phyloP scores from a whole-genome alignment of 768 basidiomycete genomes.

The Suillus placidus region DNA sequence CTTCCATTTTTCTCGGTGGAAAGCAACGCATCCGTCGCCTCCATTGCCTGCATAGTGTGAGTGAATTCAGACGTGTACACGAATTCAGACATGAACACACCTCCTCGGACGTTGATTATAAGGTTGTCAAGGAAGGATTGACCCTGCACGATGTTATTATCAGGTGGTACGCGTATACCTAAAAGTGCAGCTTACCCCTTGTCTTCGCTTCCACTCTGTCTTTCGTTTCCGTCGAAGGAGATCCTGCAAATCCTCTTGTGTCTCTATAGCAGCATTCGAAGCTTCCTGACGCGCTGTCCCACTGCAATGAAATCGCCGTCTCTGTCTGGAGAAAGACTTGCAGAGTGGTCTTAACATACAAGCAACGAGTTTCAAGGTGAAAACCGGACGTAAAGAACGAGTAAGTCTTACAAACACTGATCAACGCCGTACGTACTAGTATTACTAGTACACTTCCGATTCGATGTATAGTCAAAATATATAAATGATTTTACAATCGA shows the following conservation, averaged over 20 bases:
- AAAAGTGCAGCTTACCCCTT: constrained; percentile 49
- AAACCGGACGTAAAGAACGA: background rate
- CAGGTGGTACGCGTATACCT: background rate
- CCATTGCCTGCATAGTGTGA: constrained; percentile 62
- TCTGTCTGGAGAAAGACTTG: constrained; percentile 7
- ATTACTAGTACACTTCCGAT: background rate
- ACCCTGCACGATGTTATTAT: constrained; percentile 47
- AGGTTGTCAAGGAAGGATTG: constrained; percentile 83
- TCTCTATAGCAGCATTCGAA: background rate
- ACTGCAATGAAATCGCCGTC: background rate
- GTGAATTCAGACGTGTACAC: too few species aligned
- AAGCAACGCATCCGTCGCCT: constrained; percentile 90
- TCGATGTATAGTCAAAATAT: background rate
- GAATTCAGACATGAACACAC: constrained; percentile 41
- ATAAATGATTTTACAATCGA: background rate
- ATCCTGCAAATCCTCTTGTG: background rate
- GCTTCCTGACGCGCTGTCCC: background rate
- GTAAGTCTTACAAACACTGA: background rate
- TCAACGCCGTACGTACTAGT: background rate
- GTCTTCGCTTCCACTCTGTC: constrained; percentile 77
- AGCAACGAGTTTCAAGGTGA: background rate
- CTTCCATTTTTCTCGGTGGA: constrained; percentile 87
- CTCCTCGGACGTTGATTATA: constrained; percentile 76
- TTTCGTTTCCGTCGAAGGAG: constrained; percentile 47
- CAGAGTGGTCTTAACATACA: constrained; percentile 19